Evolutionary conservation across 1,284 basidiomycete genomes (phyloP).

Genomic region (Cystobasidium sp.): DNA sequence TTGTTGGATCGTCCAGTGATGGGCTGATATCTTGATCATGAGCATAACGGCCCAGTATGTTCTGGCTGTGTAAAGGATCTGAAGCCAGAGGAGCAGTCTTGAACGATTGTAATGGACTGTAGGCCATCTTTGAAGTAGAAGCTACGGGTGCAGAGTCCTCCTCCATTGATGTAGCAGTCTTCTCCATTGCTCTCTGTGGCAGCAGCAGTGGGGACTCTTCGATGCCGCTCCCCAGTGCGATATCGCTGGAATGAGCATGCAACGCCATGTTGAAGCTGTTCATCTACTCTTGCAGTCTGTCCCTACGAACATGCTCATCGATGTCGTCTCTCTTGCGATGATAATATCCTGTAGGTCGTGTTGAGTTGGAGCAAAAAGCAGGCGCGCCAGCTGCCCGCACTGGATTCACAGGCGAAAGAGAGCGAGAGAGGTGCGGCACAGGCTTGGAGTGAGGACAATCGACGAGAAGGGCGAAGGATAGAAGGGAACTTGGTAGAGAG

Average conservation of each 20-base stretch:
- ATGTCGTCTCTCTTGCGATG: too few relatives aligned
- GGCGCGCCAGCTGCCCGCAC: background rate
- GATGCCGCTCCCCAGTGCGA: too few relatives aligned
- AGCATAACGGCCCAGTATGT: background rate
- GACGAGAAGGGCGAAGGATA: too few relatives aligned
- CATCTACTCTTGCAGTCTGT: too few relatives aligned
- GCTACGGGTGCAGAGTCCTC: background rate
- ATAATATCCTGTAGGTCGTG: too few relatives aligned
- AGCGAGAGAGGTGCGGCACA: background rate
- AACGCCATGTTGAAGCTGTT: too few relatives aligned
- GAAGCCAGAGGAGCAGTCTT: background rate
- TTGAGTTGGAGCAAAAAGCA: constrained; percentile 16
- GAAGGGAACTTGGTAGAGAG: too few relatives aligned
- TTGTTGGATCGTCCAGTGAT: background rate
- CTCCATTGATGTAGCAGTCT: background rate
- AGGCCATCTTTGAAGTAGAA: constrained; percentile 1
- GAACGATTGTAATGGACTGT: background rate
- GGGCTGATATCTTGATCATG: background rate
- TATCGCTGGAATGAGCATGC: too few relatives aligned
- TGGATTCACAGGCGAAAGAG: background rate
- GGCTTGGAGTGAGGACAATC: constrained; percentile 5
- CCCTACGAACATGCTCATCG: too few relatives aligned
- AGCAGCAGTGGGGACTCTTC: background rate
- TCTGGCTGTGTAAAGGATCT: background rate
- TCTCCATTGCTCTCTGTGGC: background rate